Conservation (phyloP, 2,329 filamentous ascomycete genomes). For the Penicillium sp. region DNA sequence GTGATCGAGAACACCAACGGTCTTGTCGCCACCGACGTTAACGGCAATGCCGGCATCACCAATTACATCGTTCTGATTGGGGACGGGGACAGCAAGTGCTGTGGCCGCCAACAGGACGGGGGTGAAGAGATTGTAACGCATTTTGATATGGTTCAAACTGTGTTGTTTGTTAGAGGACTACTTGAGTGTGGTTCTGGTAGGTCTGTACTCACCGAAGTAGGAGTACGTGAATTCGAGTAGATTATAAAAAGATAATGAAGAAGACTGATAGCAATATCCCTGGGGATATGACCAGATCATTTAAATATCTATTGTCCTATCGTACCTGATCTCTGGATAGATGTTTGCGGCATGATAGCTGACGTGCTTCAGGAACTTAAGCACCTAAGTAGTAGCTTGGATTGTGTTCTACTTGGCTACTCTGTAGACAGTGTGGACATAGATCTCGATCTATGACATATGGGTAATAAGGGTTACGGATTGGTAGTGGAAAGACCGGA, state of each 20-base stretch:
- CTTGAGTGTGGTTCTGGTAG: neutral
- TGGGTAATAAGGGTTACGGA: no score
- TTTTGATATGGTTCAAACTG: neutral
- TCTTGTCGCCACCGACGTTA: neutral
- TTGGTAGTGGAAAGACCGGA: neutral
- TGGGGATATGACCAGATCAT: neutral
- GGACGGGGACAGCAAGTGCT: slow-evolving; percentile 10
- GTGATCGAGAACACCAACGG: neutral
- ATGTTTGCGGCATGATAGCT: slow-evolving; percentile 1
- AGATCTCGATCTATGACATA: slow-evolving; percentile 6
- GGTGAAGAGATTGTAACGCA: slow-evolving; percentile 9
- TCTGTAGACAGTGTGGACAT: neutral
- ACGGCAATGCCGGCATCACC: neutral
- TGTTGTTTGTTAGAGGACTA: neutral
- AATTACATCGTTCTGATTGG: neutral
- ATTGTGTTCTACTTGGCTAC: neutral
- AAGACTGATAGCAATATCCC: neutral
- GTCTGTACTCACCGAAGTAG: neutral
- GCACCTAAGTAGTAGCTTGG: neutral
- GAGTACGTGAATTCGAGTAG: neutral
- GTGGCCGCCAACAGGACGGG: slow-evolving; percentile 5
- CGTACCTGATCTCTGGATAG: neutral
- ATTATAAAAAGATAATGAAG: neutral
- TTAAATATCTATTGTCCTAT: neutral
- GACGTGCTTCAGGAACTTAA: slow-evolving; percentile 2